Base-by-base conservation (phyloP, 805 yeast species). In the Zygosaccharomyces bisporus region DNA sequence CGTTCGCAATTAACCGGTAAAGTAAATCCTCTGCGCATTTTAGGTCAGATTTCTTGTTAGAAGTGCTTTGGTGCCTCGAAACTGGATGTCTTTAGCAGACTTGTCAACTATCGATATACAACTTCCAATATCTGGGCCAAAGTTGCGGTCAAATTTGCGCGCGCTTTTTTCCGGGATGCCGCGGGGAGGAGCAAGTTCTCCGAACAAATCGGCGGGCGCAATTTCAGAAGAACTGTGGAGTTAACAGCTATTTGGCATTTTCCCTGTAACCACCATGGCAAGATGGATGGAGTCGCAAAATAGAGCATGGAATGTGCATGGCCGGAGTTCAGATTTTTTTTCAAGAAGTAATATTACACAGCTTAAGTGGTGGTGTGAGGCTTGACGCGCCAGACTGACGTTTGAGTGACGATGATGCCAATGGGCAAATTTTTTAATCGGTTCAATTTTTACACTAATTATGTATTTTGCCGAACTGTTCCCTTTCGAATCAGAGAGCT, bases 1-100 rank as follows among this genome's bases (percentile, higher is more conserved):
- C 19, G 29, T 37, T 14, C 40, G 40, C 40, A 37, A 37, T 37
- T 37, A 14, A 20, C 40, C 33, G 40, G 40, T 16, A 12, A 36
- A 36, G 8, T 16, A 24, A 24, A 27, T 7, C n/a, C 16, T n/a
- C 31, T 27, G 18, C 27, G 40, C 30, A 37, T 20, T 16, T 37
- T 17, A 37, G 25, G 7, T 12, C 40, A 20, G 14, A 31, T 16
- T 18, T 12, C 10, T 34, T 34, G 38, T 20, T 34, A 14, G 23
- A 20, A 20, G 24, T 18, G 31, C 16, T 9, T 19, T 19, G 38
- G 13, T 9, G 25, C 16, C 38, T 34, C 38, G 25, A 34, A 37
- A 25, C 9, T 37, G 6, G 31, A 4, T 27, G 31, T 14, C 31
- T 27, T 27, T 27, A 27, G 31, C 31, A n/a, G 31, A 3, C 13